These are phyloP conservation scores for Nicotiana knightiana DNA, from an alignment of 257 asterid species.

Conservation along the genomic window DNA sequence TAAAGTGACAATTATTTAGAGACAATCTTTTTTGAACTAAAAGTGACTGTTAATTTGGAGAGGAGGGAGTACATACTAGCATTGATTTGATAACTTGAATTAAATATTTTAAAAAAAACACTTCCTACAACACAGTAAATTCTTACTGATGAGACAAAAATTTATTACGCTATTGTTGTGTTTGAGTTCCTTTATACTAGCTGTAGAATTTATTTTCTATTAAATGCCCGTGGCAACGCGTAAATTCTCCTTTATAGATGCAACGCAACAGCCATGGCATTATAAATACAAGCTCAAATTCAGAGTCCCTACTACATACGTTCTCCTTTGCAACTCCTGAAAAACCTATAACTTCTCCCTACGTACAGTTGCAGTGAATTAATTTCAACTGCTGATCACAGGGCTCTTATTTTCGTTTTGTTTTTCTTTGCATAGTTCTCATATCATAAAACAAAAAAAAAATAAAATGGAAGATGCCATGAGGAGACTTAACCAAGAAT, in stretches of 20 bases:
- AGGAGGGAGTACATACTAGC: no score
- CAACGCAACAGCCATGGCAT: constrained; percentile 9
- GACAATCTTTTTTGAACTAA: no score
- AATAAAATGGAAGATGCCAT: constrained; percentile 74
- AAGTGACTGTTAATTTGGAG: no score
- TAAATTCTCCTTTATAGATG: constrained; percentile 35
- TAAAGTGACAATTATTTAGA: no score
- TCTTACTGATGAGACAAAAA: no score
- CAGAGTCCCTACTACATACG: neutral
- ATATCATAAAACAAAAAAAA: neutral
- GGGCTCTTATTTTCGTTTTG: neutral
- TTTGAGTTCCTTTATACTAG: neutral
- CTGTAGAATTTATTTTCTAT: neutral
- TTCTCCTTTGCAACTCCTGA: neutral
- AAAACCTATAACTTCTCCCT: no score
- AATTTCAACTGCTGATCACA: no score
- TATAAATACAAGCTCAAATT: constrained; percentile 11
- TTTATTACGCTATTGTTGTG: neutral
- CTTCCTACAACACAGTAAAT: no score
- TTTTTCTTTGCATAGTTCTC: neutral
- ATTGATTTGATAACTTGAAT: no score
- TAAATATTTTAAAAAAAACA: no score
- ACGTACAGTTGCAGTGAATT: no score
- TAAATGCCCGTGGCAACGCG: constrained; percentile 8
- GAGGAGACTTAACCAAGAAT: constrained; percentile 48